A percentile compares a stretch with the other conserved stretches of the same genome.
Evolutionary conservation across 2,329 filamentous ascomycete genomes (phyloP).

Genomic region (Botryosphaeria dothidea): DNA sequence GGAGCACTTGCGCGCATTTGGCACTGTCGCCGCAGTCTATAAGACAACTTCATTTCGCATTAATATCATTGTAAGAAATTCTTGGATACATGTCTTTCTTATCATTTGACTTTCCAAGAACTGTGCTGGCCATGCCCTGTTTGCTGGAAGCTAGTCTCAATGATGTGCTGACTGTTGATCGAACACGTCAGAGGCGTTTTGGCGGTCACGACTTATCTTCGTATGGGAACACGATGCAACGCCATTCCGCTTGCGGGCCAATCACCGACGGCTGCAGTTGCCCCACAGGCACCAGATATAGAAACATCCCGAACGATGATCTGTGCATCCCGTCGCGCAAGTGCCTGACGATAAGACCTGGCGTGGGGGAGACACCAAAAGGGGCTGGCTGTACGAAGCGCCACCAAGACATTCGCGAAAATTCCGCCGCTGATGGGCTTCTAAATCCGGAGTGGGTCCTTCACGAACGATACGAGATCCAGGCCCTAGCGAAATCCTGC

Average conservation of each 20-base stretch:
- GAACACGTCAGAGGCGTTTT: background rate
- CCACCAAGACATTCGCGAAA: background rate
- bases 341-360: background rate
- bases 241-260: background rate
- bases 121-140: too few species aligned
- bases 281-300: background rate
- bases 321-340: background rate
- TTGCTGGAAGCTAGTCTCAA: too few species aligned
- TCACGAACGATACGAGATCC: background rate
- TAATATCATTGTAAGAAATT: too few species aligned
- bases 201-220: background rate
- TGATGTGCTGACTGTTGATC: background rate
- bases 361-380: background rate
- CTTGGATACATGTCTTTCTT: too few species aligned
- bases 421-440: background rate
- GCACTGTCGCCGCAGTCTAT: too few species aligned
- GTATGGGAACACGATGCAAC: background rate
- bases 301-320: background rate
- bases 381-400: background rate
- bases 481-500: conserved; percentile 5
- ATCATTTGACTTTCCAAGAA: too few species aligned
- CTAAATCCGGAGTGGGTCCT: background rate
- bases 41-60: too few species aligned
- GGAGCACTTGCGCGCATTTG: too few species aligned
- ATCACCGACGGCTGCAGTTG: background rate